These are phyloP conservation scores for Beauveria sp. DNA, from an alignment of 2,329 filamentous ascomycete genomes.

Conservation along the genomic window DNA sequence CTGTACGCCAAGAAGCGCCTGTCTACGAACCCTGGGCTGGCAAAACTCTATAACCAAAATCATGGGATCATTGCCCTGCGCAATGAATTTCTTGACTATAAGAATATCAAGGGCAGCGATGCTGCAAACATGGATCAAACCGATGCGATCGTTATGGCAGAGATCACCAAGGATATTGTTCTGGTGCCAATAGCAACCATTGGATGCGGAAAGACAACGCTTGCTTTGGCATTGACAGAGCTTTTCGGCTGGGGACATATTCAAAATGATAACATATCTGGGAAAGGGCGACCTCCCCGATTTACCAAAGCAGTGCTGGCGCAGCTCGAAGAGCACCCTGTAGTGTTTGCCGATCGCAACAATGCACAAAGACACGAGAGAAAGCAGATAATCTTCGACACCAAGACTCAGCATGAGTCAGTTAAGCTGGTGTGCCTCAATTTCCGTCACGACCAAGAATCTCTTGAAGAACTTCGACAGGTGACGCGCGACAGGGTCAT, in stretches of 20 bases:
- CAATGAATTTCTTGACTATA: slow-evolving; percentile 76
- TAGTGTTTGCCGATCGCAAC: slow-evolving; percentile 87
- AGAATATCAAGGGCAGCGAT: slow-evolving; percentile 80
- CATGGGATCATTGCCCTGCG: slow-evolving; percentile 92
- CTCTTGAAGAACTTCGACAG: slow-evolving; percentile 64
- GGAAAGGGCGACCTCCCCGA: slow-evolving; percentile 64
- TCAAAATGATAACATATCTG: slow-evolving; percentile 93
- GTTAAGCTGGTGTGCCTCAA: slow-evolving; percentile 78
- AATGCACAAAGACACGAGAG: slow-evolving; percentile 86
- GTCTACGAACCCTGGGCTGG: slow-evolving; percentile 57
- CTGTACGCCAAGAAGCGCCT: slow-evolving; percentile 71
- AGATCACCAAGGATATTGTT: slow-evolving; percentile 61
- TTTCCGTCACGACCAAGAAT: slow-evolving; percentile 74
- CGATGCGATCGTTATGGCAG: slow-evolving; percentile 35
- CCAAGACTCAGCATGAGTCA: slow-evolving; percentile 52
- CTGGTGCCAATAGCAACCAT: slow-evolving; percentile 90
- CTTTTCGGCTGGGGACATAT: slow-evolving; percentile 89
- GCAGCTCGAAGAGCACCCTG: slow-evolving; percentile 55
- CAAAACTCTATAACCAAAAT: slow-evolving; percentile 69
- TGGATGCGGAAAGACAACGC: slow-evolving; percentile 92
- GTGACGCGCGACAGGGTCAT: slow-evolving; percentile 75
- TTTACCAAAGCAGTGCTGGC: slow-evolving; percentile 68
- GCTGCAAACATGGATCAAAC: slow-evolving; percentile 68
- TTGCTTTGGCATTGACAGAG: slow-evolving; percentile 71
- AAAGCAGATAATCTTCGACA: slow-evolving; percentile 76